Base-by-base conservation (phyloP, 1,284 basidiomycete species). In the Pulchroboletus neoregius region DNA sequence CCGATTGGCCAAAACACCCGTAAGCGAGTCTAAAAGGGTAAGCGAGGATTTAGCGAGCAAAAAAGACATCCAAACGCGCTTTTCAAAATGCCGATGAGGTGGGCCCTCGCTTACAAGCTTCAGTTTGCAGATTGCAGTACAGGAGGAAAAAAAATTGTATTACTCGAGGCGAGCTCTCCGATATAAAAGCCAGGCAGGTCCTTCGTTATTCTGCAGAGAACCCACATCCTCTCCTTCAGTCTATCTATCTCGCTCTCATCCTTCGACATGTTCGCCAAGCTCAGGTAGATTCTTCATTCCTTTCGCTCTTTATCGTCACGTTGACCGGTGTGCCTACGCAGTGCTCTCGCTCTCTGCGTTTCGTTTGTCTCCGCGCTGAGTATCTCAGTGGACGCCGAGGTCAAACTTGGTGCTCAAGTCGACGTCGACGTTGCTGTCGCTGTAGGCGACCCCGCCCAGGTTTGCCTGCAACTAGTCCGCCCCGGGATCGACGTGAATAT, bases 221-320 rank as follows among this genome's bases (percentile, higher is more conserved):
- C 38, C 5, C 11, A 26, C 24, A 39, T 39, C n/a, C 28, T 23
- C 28, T 40, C 27, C 8, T 30, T 5, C 24, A 26, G 9, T 39
- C 12, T 23, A 9, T 12, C 26, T n/a, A 3, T 13, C 15, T 31
- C 23, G 9, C 24, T 8, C 5, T 22, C 26, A 28, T 42, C 38
- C 15, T 2, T 9, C 15, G 11, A 10, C 15, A 48, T 48, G 46
- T 30, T 49, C 22, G 16, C 32, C 12, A 48, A 48, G 24, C 31
- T 48, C 24, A n/a, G 46, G 46, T 48, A 39, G 22, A 8, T 26
- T 22, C 15, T 8, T 18, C 9, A 34, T 33, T n/a, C 7, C n/a
- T 13, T 13, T 7, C 3, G 22, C 9, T 11, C 6, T 24, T 37
- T 2, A 9, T 31, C 18, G 5, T 13, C 15, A 6, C 7, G n/a